These are phyloP conservation scores for Trametes cinnabarina DNA, from an alignment of 768 basidiomycete genomes.

Conservation along the genomic window DNA sequence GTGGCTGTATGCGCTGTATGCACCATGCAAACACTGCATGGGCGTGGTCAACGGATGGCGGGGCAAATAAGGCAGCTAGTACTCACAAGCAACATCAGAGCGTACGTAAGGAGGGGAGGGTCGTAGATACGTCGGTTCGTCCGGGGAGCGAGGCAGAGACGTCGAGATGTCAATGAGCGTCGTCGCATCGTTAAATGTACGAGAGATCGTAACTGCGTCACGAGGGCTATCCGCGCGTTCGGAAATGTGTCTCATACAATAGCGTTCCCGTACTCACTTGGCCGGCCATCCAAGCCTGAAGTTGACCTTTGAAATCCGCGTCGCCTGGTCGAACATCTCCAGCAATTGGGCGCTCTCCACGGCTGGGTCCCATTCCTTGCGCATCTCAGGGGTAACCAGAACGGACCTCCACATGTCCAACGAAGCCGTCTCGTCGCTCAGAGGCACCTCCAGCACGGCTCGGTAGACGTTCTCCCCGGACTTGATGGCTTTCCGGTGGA, in stretches of 20 bases:
- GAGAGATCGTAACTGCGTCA: slow-evolving; percentile 91
- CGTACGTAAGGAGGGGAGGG: slow-evolving; percentile 91
- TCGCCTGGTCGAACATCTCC: slow-evolving; percentile 83
- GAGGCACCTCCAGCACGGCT: slow-evolving; percentile 75
- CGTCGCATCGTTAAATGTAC: slow-evolving; percentile 74
- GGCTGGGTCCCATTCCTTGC: slow-evolving; percentile 92
- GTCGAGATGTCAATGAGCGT: slow-evolving; percentile 90
- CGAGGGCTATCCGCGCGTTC: slow-evolving; percentile 60
- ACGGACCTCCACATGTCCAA: slow-evolving; percentile 82
- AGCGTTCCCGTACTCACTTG: slow-evolving; percentile 55
- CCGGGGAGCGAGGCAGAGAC: slow-evolving; percentile 86
- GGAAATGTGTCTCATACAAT: not conserved
- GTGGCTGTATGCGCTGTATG: slow-evolving; percentile 62
- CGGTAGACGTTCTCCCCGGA: slow-evolving; percentile 77
- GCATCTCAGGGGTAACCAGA: slow-evolving; percentile 79
- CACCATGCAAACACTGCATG: slow-evolving; percentile 85
- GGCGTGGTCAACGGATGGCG: slow-evolving; percentile 8
- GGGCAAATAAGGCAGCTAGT: not conserved
- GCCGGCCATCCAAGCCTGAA: slow-evolving; percentile 96
- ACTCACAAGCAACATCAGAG: slow-evolving; percentile 75
- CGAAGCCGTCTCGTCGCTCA: slow-evolving; percentile 52
- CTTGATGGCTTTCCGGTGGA: slow-evolving; percentile 72
- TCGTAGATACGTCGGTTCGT: slow-evolving; percentile 88
- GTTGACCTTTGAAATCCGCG: slow-evolving; percentile 85
- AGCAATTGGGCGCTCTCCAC: slow-evolving; percentile 81